Base-by-base conservation (phyloP, 306 rosid species). In the Sicyos baderoa region DNA sequence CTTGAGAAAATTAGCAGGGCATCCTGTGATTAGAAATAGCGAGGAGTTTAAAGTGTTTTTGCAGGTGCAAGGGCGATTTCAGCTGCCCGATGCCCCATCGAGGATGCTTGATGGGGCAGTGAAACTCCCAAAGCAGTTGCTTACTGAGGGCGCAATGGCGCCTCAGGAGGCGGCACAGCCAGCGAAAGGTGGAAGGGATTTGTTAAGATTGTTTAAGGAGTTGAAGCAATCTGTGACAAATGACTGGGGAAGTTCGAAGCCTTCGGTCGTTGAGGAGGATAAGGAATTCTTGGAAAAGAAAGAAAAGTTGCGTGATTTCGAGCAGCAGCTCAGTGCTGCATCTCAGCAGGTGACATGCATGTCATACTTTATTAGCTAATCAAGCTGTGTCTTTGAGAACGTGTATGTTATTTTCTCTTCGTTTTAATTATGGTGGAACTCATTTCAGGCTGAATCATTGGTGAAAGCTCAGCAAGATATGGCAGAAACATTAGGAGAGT, bases 61-160 rank as follows among this genome's bases (percentile, higher is more conserved):
- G 75, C 90, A 86, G 80, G 96, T 79, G 15, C 78, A 84, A 54
- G 94, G 97, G 84, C 82, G 74, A 80, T 78, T 85, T 25, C 96
- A 91, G 5, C 68, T 90, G 80, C 70, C 76, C 0, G 97, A 90
- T 4, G 86, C 88, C 21, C 90, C 91, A 0, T 93, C 99, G 3
- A 79, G 97, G 77, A 88, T 93, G 99, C 89, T 93, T 0, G 99
- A 93, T 16, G 97, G 97, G 32, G 99, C 97, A 0, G 91, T 82
- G 76, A 90, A 82, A 76, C 82, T 93, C 5, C 97, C 99, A 0
- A 77, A 76, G 79, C 99, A 93, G 81, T 67, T 93, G 78, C 71
- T 93, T 9, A 84, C 86, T 18, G 83, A 82, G 53, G 84, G 86
- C 0, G 72, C 88, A 75, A 84, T 68, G 32, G 88, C 90, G 2